Evolutionary conservation across 2,329 filamentous ascomycete genomes (phyloP).

Genomic region (Arthrobotrys conoides): DNA sequence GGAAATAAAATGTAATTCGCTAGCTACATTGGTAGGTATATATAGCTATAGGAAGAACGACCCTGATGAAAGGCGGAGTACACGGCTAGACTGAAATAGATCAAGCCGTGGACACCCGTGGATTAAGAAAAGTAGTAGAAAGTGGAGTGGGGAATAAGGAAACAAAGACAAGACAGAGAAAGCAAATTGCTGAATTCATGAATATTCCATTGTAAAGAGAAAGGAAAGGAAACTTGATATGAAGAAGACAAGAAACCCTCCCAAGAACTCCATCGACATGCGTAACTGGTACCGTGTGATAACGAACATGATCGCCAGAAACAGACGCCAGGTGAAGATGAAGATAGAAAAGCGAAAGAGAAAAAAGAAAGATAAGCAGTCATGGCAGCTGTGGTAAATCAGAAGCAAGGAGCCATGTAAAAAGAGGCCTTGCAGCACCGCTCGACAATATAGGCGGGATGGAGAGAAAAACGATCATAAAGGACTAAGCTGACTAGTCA

Average conservation of each 20-base stretch:
- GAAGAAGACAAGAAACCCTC: constrained; percentile 6
- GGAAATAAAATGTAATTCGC: neutral
- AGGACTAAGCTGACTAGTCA: neutral
- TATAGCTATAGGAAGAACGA: neutral
- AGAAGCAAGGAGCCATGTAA: neutral
- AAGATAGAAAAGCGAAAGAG: neutral
- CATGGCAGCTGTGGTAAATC: constrained; percentile 11
- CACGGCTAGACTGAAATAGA: neutral
- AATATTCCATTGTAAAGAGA: neutral
- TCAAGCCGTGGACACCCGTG: neutral
- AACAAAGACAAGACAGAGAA: neutral
- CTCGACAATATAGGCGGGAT: constrained; percentile 30
- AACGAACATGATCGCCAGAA: constrained; percentile 32
- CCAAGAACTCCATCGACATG: constrained; percentile 53
- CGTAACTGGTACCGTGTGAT: constrained; percentile 39
- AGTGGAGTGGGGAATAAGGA: constrained; percentile 20
- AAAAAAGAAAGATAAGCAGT: neutral
- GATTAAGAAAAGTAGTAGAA: constrained; percentile 15
- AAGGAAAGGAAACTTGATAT: neutral
- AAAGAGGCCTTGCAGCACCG: constrained; percentile 8
- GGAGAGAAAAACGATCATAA: neutral
- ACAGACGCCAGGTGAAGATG: constrained; percentile 38
- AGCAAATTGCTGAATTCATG: neutral
- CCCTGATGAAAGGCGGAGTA: neutral
- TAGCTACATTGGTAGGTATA: neutral